Evolutionary conservation across 805 yeast genomes (phyloP), one percentile per base, ranked within the genome.

Genomic region (Scheffersomyces ergatensis): DNA sequence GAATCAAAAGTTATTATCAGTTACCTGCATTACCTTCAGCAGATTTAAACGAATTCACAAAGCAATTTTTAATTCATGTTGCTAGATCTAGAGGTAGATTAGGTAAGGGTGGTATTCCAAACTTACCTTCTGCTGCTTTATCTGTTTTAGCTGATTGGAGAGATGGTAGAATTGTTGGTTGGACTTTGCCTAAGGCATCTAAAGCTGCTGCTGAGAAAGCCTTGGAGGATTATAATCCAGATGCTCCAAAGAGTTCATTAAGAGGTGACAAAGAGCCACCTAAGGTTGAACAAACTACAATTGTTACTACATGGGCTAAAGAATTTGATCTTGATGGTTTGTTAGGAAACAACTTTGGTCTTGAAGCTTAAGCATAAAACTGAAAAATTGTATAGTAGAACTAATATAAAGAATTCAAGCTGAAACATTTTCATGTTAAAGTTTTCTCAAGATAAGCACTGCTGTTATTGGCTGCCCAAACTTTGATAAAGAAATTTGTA

Each of bases 141-240:
- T 74, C 85, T 27, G 84, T 93, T 11, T 72, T 93, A 57, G 88
- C 79, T 54, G 99, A 93, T 66, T 93, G 98, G 98, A 82, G 97
- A 67, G 97, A 90, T 63, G 99, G 99, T 44, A 80, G 93, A 60
- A 81, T 93, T 54, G 65, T 83, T 40, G 96, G 97, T 36, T 93
- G 97, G 96, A 80, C 87, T 2, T 66, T 82, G 53, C 96, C 96
- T 37, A 83, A 63, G 44, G 54, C 63, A 25, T 71, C 81, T 11
- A 74, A 76, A 51, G 65, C 65, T n/a, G 55, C 62, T 34, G 65
- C 61, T 17, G 45, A 51, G 13, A 55, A 52, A 16, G 47, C 50
- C 4, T 41, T 24, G 7, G 48, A 33, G n/a, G 49, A 34, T 45
- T 57, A 49, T 45, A 44, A 49, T 51, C 36, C 60, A 51, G 45